phyloP scores from a whole-genome alignment of 768 basidiomycete genomes.

The Lactarius hengduanensis region DNA sequence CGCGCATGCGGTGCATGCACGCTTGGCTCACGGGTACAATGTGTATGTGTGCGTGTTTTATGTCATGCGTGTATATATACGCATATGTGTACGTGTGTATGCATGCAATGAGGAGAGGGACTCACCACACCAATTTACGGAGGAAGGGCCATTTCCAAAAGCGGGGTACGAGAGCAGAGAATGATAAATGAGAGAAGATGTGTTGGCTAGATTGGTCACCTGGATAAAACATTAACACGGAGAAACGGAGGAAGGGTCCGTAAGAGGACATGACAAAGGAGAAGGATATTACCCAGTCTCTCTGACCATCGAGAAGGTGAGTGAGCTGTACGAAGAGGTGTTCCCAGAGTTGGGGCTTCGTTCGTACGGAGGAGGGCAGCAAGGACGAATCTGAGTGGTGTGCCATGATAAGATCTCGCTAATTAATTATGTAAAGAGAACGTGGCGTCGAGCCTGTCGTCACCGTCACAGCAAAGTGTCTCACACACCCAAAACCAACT shows the following conservation, averaged over 20 bases:
- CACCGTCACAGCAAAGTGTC: background rate
- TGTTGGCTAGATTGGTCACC: slow-evolving; percentile 87
- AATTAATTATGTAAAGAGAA: slow-evolving; percentile 22
- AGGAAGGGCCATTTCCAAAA: slow-evolving; percentile 62
- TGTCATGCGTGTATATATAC: background rate
- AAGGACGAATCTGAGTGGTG: slow-evolving; percentile 80
- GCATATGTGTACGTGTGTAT: background rate
- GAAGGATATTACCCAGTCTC: slow-evolving; percentile 63
- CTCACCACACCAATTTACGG: slow-evolving; percentile 95
- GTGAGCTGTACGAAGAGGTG: slow-evolving; percentile 67
- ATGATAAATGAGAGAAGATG: slow-evolving; percentile 77
- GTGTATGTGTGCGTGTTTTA: background rate
- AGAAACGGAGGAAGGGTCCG: slow-evolving; percentile 12
- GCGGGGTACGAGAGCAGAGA: slow-evolving; percentile 66
- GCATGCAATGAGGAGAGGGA: slow-evolving; percentile 22
- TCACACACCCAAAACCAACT: slow-evolving; percentile 7
- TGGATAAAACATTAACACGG: slow-evolving; percentile 33
- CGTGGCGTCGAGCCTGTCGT: background rate
- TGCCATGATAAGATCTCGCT: slow-evolving; percentile 46
- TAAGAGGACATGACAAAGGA: slow-evolving; percentile 2
- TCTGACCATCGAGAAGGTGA: slow-evolving; percentile 60
- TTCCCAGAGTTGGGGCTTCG: slow-evolving; percentile 78
- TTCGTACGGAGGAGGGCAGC: slow-evolving; percentile 65
- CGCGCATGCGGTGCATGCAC: background rate
- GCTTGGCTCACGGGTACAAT: slow-evolving; percentile 1